Conservation (phyloP, 164 flowering plant genomes). For the Macadamia integrifolia region DNA sequence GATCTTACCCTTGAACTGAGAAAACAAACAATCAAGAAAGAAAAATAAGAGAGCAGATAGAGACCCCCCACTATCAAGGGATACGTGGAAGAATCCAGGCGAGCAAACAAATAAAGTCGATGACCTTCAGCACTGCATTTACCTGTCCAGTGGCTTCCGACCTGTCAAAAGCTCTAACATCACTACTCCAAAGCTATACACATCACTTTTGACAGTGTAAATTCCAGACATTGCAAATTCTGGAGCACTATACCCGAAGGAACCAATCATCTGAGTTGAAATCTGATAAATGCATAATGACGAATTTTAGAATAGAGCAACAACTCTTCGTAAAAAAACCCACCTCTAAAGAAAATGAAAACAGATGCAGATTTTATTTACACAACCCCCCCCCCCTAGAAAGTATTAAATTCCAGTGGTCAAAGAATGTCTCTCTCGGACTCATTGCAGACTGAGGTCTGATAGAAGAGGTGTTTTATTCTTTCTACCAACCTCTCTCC, state of each 20-base stretch:
- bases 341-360: too few relatives aligned
- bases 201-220: slow-evolving; percentile 94
- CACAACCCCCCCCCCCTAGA: too few relatives aligned
- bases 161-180: slow-evolving; percentile 95
- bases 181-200: slow-evolving; percentile 96
- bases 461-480: too few relatives aligned
- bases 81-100: not conserved
- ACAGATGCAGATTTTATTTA: too few relatives aligned
- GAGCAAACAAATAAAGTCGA: not conserved
- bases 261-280: slow-evolving; percentile 83
- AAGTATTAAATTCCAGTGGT: too few relatives aligned
- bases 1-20: slow-evolving; percentile 80
- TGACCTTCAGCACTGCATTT: not conserved
- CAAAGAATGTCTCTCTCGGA: too few relatives aligned
- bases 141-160: slow-evolving; percentile 97
- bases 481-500: too few relatives aligned
- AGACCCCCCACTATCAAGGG: slow-evolving; percentile 6
- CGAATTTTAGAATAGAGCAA: not conserved
- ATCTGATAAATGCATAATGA: slow-evolving; percentile 37
- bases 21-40: slow-evolving; percentile 3
- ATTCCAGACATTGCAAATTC: slow-evolving; percentile 95
- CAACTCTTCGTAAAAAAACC: too few relatives aligned
- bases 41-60: not conserved
- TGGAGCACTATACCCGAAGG: slow-evolving; percentile 97
- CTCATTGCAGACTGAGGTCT: too few relatives aligned